Percentiles rank a stretch among this genome's conserved stretches.
Evolutionary conservation across 179 eudicot genomes (phyloP).

Genomic region (Camellia oleifera): DNA sequence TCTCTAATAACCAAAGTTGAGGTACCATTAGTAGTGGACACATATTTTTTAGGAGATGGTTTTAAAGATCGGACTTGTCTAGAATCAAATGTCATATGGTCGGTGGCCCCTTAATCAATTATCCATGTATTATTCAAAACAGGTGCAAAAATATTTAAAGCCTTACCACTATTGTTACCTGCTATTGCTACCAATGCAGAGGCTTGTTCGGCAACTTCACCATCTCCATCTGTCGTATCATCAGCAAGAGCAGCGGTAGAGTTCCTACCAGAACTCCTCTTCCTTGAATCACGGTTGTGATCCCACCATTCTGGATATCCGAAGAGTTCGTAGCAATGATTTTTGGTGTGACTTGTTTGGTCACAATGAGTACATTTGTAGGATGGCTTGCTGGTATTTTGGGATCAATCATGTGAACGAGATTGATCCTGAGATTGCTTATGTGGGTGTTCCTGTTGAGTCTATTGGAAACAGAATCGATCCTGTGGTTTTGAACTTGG

Average conservation of each 20-base stretch:
- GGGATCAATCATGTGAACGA: too few species aligned
- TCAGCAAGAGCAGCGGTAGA: background rate
- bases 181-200: background rate
- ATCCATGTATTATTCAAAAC: background rate
- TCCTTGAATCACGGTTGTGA: too few species aligned
- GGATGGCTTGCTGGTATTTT: background rate
- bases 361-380: too few species aligned
- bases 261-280: background rate
- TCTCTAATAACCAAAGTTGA: too few species aligned
- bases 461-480: background rate
- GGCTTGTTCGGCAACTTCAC: background rate
- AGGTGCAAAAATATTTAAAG: background rate
- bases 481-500: background rate
- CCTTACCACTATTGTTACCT: background rate
- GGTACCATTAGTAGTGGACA: background rate
- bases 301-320: too few species aligned
- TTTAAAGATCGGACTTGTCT: background rate
- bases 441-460: background rate
- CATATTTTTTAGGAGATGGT: background rate
- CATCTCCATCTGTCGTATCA: background rate
- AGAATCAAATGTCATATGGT: constrained; percentile 3
- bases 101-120: background rate
- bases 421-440: background rate
- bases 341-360: too few species aligned
- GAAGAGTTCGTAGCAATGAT: too few species aligned